Evolutionary conservation across 2,329 filamentous ascomycete species (phyloP), one percentile per base, ranked within the genome.

Genomic region (Colletotrichum eleusines): DNA sequence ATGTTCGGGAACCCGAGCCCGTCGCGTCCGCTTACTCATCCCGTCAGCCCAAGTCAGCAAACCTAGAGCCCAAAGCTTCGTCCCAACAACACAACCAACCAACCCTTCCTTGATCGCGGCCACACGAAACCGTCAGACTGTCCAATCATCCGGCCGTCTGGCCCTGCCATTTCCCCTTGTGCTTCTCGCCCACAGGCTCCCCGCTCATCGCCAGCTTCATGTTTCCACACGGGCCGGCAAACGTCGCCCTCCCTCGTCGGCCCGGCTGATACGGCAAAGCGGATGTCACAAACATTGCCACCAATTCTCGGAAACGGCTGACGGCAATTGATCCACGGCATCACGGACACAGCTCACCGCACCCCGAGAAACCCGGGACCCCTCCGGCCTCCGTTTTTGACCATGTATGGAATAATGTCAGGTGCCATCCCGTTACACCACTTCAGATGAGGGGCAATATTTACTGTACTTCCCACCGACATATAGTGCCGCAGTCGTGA

Each of bases 101-200:
- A 33, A 7, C 31, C 12, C 35, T 14, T 38, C 20, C 16, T 53
- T 62, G 46, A 66, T 33, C 38, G 53, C 58, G 61, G 35, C 64
- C 68, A 68, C 57, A 71, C 38, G 64, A 71, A 71, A 71, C 68
- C 46, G 20, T 65, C 64, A 68, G 38, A 71, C 63, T 59, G 59
- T 48, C 53, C 50, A 44, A 18, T 18, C n/a, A 31, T 8, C 50
- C 50, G 57, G 57, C 31, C 68, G 42, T 53, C 40, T 11, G 18
- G 14, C 20, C 20, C 26, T 16, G 31, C 26, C 50, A 9, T 31
- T 35, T 28, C 20, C 20, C 3, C 23, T 23, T 18, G 54, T 5
- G 28, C 31, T 20, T n/a, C n/a, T n/a, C n/a, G n/a, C n/a, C n/a
- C n/a, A n/a, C n/a, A n/a, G n/a, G n/a, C 31, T 23, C 50, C 54